Evolutionary conservation across 1,284 basidiomycete species (phyloP).

Genomic region (Cutaneotrichosporon arboriforme): DNA sequence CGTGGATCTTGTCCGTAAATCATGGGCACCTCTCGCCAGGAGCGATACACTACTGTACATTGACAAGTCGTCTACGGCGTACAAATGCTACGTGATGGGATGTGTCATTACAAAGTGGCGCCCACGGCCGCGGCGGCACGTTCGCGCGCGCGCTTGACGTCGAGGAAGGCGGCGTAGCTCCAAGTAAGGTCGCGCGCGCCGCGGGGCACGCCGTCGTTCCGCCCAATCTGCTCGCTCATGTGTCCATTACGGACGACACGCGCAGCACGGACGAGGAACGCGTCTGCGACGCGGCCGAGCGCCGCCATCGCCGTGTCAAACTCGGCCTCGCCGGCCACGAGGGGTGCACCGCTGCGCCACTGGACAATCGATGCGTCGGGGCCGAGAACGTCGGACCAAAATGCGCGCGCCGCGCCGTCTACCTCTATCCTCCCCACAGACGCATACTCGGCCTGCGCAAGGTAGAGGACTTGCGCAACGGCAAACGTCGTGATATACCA

Average conservation of each 20-base stretch:
- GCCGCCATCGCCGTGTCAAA: conserved; percentile 24
- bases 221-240: conserved; percentile 49
- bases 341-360: not conserved
- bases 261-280: conserved; percentile 27
- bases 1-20: no score
- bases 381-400: conserved; percentile 41
- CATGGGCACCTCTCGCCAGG: no score
- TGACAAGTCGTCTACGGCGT: no score
- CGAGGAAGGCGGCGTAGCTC: conserved; percentile 45
- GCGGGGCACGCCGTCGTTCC: not conserved
- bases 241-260: conserved; percentile 19
- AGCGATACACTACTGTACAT: no score
- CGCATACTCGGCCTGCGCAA: conserved; percentile 23
- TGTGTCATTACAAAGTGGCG: no score
- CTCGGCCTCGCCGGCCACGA: conserved; percentile 2
- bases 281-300: conserved; percentile 37
- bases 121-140: not conserved
- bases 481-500: conserved; percentile 50
- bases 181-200: conserved; percentile 49
- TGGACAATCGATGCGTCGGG: no score
- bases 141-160: conserved; percentile 25
- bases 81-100: no score
- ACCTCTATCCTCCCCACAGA: conserved; percentile 10
- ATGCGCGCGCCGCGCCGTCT: conserved; percentile 23
- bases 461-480: conserved; percentile 47